Evolutionary conservation across 768 basidiomycete species (phyloP), one percentile per base, ranked within the genome.

Genomic region (Mycena albidolilacea): DNA sequence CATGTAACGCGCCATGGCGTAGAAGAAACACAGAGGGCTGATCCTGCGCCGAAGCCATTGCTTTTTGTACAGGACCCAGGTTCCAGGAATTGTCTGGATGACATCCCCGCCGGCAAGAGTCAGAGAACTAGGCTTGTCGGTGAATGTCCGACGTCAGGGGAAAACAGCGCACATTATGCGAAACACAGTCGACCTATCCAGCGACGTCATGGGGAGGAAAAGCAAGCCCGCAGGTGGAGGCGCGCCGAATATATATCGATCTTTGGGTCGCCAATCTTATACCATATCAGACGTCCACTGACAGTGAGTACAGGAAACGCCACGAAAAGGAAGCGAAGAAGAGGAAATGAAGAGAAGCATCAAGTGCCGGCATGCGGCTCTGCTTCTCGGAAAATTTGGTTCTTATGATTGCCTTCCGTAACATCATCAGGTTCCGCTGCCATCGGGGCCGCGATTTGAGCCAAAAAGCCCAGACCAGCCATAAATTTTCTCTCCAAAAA

Each of bases 1-100:
- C 46, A 73, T 58, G 35, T 72, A 75, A 19, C 74, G 74, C 35
- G 71, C 71, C 41, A 66, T 44, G 41, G 74, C 74, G 35, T 64
- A 72, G 19, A 69, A 69, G 54, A 71, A 67, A 55, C 74, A 75
- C 8, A 66, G 0, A 14, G 70, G 41, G 48, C 62, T 72, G 35
- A 72, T 50, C 19, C 58, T 64, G 17, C 74, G 21, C 35, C 48
- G 35, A 39, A 11, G 7, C 74, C 70, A 72, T 50, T 75, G 66
- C 54, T 59, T 65, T 52, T 15, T 69, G 64, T 75, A 75, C 39
- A 75, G 17, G 3, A 1, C 15, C 6, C 4, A 39, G 6, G 74
- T 71, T 0, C 19, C 66, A 3, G 71, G 74, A 38, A 72, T 72
- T 11, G 74, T 75, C 48, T 75, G 74, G 3, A 72, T 7, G 2